Conservation (phyloP, 2,329 filamentous ascomycete species). For the Ilyonectria robusta region DNA sequence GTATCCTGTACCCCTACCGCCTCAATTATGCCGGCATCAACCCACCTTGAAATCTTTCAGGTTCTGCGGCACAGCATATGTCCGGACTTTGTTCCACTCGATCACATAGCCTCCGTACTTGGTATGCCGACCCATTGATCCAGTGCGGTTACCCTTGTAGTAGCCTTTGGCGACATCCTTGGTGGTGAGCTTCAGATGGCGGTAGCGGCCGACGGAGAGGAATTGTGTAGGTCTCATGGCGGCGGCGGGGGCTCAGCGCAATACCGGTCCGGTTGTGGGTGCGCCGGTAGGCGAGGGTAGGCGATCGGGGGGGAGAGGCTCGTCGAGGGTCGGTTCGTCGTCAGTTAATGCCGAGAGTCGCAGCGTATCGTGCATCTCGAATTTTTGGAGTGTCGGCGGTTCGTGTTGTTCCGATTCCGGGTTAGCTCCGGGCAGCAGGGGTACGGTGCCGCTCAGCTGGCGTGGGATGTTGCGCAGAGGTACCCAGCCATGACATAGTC, state of each 20-base stretch:
- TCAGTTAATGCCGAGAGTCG: conserved; percentile 12
- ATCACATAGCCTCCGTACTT: conserved; percentile 87
- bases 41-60: conserved; percentile 80
- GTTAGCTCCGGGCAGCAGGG: conserved; percentile 37
- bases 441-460: conserved; percentile 20
- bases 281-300: conserved; percentile 16
- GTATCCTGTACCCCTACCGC: background rate
- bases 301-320: conserved; percentile 14
- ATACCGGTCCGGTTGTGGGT: conserved; percentile 8
- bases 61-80: conserved; percentile 83
- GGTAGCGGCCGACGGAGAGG: conserved; percentile 77
- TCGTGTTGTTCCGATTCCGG: conserved; percentile 53
- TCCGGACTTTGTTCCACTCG: conserved; percentile 90
- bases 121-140: conserved; percentile 88
- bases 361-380: conserved; percentile 36
- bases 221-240: conserved; percentile 77
- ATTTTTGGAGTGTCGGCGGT: conserved; percentile 39
- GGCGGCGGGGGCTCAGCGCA: conserved; percentile 20
- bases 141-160: conserved; percentile 96
- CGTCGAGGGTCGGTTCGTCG: conserved; percentile 30
- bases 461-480: conserved; percentile 19
- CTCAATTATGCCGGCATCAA: background rate
- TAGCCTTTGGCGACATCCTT: conserved; percentile 94
- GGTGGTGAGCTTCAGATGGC: conserved; percentile 86
- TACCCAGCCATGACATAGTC: conserved; percentile 16